phyloP scores from a whole-genome alignment of 768 basidiomycete genomes.

The Calocybe indica region DNA sequence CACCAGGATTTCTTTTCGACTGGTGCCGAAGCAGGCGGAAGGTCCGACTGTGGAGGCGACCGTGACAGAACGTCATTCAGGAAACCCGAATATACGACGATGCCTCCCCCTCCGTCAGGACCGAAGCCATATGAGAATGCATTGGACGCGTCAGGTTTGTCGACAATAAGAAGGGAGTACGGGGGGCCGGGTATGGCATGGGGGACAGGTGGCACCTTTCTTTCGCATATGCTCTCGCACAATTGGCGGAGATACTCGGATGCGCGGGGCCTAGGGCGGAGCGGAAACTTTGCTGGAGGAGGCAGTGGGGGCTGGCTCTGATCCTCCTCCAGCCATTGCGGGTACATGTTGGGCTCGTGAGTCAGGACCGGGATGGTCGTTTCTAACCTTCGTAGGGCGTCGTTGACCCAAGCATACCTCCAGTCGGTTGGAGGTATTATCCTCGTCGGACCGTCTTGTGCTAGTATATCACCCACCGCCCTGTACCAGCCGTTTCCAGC shows the following conservation, averaged over 20 bases:
- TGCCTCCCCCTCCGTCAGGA: constrained; percentile 83
- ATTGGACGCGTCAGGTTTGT: constrained; percentile 77
- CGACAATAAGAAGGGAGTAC: constrained; percentile 86
- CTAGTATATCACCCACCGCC: constrained; percentile 75
- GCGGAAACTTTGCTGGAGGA: constrained; percentile 76
- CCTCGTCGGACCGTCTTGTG: constrained; percentile 52
- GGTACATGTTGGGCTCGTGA: constrained; percentile 46
- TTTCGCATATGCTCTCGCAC: constrained; percentile 43
- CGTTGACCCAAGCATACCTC: constrained; percentile 84
- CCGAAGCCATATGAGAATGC: constrained; percentile 97
- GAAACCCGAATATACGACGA: constrained; percentile 94
- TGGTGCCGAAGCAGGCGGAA: constrained; percentile 8
- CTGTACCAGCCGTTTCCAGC: constrained; percentile 83
- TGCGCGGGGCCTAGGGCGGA: constrained; percentile 79
- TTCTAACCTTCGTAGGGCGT: constrained; percentile 76
- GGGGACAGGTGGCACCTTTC: constrained; percentile 34
- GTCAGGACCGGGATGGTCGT: constrained; percentile 62
- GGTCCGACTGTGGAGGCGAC: constrained; percentile 21
- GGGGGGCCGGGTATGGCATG: constrained; percentile 75
- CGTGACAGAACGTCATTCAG: constrained; percentile 76
- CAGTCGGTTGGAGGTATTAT: constrained; percentile 78
- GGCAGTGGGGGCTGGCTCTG: constrained; percentile 57
- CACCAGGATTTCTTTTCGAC: constrained; percentile 34
- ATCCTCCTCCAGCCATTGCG: constrained; percentile 49
- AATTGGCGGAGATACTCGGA: constrained; percentile 62